Evolutionary conservation across 2,329 filamentous ascomycete species (phyloP).

Genomic region (Pyrenochaeta sp.): DNA sequence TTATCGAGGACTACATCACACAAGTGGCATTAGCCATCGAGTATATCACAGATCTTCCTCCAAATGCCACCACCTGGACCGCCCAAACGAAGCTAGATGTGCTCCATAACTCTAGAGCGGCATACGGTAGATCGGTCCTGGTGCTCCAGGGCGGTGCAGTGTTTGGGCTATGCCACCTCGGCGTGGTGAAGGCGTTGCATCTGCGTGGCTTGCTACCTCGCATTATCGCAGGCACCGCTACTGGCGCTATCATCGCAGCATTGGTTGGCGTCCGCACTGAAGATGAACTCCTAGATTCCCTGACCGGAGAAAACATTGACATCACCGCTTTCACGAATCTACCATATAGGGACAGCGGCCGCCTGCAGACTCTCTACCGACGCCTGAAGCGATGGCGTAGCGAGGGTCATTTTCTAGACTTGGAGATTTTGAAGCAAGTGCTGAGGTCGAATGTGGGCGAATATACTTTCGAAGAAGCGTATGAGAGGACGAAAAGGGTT

Average conservation of each 20-base stretch:
- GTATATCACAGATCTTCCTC: no score
- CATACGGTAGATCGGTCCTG: conserved; percentile 84
- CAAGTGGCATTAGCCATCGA: conserved; percentile 83
- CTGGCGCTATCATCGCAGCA: conserved; percentile 87
- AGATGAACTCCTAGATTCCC: conserved; percentile 78
- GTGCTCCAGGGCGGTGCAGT: conserved; percentile 90
- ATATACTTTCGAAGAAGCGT: conserved; percentile 92
- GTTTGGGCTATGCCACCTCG: conserved; percentile 88
- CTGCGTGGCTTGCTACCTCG: conserved; percentile 80
- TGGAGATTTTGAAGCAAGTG: conserved; percentile 81
- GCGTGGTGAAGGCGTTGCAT: conserved; percentile 87
- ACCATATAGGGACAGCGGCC: conserved; percentile 40
- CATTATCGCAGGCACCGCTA: conserved; percentile 90
- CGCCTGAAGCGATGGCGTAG: conserved; percentile 72
- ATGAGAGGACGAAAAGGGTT: conserved; percentile 81
- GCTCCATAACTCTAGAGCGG: conserved; percentile 84
- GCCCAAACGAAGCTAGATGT: conserved; percentile 84
- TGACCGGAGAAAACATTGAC: conserved; percentile 82
- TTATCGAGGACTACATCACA: conserved; percentile 90
- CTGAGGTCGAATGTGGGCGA: conserved; percentile 86
- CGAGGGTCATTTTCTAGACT: conserved; percentile 85
- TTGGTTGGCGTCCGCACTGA: conserved; percentile 87
- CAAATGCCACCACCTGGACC: no score
- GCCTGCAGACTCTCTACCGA: conserved; percentile 66
- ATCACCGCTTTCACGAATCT: conserved; percentile 74